Percentiles rank a stretch among this genome's conserved stretches.
Conservation (phyloP, 1,284 basidiomycete genomes). For the Leccinum proximum region DNA sequence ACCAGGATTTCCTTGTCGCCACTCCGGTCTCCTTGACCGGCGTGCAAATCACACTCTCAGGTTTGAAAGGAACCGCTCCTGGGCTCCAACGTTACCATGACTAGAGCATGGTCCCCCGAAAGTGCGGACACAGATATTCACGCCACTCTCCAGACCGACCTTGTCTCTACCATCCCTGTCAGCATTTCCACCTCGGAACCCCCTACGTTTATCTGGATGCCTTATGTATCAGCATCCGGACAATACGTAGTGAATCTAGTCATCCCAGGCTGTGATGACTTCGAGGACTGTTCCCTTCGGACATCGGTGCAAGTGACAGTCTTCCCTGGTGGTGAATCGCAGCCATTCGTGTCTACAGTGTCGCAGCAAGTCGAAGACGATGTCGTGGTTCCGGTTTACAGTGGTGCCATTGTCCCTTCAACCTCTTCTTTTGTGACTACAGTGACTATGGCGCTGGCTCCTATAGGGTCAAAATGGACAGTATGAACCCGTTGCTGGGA, state of each 20-base stretch:
- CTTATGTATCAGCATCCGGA: slow-evolving; percentile 87
- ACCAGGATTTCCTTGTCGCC: slow-evolving; percentile 88
- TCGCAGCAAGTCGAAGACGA: slow-evolving; percentile 77
- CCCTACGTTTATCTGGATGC: slow-evolving; percentile 86
- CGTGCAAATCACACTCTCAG: slow-evolving; percentile 77
- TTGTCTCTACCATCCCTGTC: slow-evolving; percentile 67
- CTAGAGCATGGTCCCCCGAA: slow-evolving; percentile 69
- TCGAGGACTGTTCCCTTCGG: slow-evolving; percentile 79
- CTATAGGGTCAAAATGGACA: slow-evolving; percentile 54
- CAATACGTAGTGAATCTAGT: slow-evolving; percentile 84
- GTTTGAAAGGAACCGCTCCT: slow-evolving; percentile 74
- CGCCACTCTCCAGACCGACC: slow-evolving; percentile 75
- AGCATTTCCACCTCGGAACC: slow-evolving; percentile 56
- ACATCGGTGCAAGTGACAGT: slow-evolving; percentile 85
- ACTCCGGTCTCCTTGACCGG: slow-evolving; percentile 69
- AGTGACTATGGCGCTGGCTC: slow-evolving; percentile 67
- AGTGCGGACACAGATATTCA: slow-evolving; percentile 69
- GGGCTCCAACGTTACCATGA: slow-evolving; percentile 67
- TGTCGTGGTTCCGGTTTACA: slow-evolving; percentile 65
- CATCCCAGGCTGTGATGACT: slow-evolving; percentile 82
- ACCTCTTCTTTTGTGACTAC: slow-evolving; percentile 73
- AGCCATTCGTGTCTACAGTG: slow-evolving; percentile 66
- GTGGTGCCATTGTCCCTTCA: slow-evolving; percentile 76
- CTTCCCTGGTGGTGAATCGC: slow-evolving; percentile 68
- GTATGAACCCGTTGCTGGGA: slow-evolving; percentile 81